Evolutionary conservation across 495 filamentous ascomycete genomes (phyloP).

Genomic region (Neurospora sp.): DNA sequence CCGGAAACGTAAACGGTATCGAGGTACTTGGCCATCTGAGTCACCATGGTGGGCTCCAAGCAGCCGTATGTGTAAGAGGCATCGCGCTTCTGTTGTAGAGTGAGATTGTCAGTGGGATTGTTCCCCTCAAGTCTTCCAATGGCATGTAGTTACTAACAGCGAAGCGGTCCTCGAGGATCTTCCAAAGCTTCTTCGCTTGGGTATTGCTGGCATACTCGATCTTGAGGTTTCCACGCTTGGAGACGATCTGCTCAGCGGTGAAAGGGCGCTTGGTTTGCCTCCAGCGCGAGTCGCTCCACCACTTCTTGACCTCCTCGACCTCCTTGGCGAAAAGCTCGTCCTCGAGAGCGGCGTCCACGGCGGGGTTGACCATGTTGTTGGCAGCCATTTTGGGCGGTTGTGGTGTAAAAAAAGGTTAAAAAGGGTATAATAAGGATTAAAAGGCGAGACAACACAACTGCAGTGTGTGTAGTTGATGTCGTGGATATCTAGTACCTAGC

Average conservation of each 20-base stretch:
- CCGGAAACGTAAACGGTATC: constrained; percentile 98
- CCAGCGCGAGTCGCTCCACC: constrained; percentile 93
- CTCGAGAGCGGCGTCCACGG: constrained; percentile 56
- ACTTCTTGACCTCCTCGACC: constrained; percentile 77
- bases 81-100: constrained; percentile 52
- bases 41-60: constrained; percentile 94
- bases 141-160: constrained; percentile 3
- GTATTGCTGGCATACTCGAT: constrained; percentile 86
- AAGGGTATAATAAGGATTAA: not conserved
- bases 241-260: constrained; percentile 93
- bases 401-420: not conserved
- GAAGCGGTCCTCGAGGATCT: constrained; percentile 76
- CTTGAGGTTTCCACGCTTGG: constrained; percentile 84
- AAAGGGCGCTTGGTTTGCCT: constrained; percentile 84
- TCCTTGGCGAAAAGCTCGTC: constrained; percentile 72
- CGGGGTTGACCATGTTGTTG: constrained; percentile 43
- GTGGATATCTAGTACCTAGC: not conserved
- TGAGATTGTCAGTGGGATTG: not conserved
- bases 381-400: constrained; percentile 39
- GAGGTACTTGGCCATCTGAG: constrained; percentile 97
- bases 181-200: constrained; percentile 90
- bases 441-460: not conserved
- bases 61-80: constrained; percentile 94
- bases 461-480: not conserved
- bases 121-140: not conserved